Conservation (phyloP, 2,329 filamentous ascomycete species). For the Penicillium oxalicum region DNA sequence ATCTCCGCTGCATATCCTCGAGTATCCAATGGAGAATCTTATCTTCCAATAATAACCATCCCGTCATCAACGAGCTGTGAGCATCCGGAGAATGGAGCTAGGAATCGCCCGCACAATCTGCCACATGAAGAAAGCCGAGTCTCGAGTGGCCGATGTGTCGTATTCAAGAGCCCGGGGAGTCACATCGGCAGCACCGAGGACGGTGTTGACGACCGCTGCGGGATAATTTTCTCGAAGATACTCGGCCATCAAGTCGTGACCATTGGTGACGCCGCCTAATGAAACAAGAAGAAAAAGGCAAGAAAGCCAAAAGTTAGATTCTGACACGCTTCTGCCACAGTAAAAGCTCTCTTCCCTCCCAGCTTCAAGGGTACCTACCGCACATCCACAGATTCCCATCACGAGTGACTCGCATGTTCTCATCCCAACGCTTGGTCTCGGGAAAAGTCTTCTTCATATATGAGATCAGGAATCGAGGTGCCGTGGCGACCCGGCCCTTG, state of each 20-base stretch:
- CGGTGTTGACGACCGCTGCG: slow-evolving; percentile 25
- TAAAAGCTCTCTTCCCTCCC: too few species aligned
- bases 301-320: too few species aligned
- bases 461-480: slow-evolving; percentile 20
- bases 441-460: slow-evolving; percentile 21
- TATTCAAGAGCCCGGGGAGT: slow-evolving; percentile 24
- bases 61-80: background rate
- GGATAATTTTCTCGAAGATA: slow-evolving; percentile 20
- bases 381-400: slow-evolving; percentile 25
- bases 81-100: slow-evolving; percentile 4
- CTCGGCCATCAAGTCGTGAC: slow-evolving; percentile 20
- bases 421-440: slow-evolving; percentile 18
- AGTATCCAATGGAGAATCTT: too few species aligned
- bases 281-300: background rate
- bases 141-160: slow-evolving; percentile 6
- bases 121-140: slow-evolving; percentile 13
- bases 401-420: slow-evolving; percentile 11
- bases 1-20: too few species aligned
- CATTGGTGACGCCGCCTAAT: slow-evolving; percentile 24
- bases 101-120: slow-evolving; percentile 16
- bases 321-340: too few species aligned
- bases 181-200: slow-evolving; percentile 33
- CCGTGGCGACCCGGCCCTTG: slow-evolving; percentile 15
- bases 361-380: slow-evolving; percentile 9
- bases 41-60: too few species aligned